Percentiles rank a stretch among this genome's conserved stretches.
Evolutionary conservation across 2,329 filamentous ascomycete genomes (phyloP).

Genomic region (Kalmusia sp.): DNA sequence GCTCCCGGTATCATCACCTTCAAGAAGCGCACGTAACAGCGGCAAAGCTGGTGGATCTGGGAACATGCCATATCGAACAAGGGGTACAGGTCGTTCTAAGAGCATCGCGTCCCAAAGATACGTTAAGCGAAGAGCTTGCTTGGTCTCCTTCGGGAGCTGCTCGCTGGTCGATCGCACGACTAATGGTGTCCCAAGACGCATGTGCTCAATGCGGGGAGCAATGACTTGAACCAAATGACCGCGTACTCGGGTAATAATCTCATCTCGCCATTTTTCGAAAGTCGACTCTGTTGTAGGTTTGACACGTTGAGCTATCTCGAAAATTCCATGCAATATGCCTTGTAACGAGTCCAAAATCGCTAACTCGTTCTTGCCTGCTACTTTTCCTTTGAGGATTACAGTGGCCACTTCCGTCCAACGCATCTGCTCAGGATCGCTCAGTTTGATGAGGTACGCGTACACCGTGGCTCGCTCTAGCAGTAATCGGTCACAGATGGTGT

Average conservation of each 20-base stretch:
- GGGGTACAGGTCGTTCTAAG: conserved; percentile 19
- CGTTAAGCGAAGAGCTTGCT: conserved; percentile 2
- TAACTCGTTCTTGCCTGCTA: neutral
- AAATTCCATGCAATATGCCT: conserved; percentile 13
- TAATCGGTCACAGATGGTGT: conserved; percentile 26
- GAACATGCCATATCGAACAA: conserved; percentile 18
- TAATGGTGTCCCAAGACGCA: conserved; percentile 8
- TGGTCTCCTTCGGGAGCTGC: neutral
- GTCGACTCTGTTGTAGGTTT: conserved; percentile 13
- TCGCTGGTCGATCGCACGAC: conserved; percentile 13
- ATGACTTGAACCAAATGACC: conserved; percentile 15
- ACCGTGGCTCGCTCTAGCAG: conserved; percentile 13
- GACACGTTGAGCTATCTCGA: conserved; percentile 10
- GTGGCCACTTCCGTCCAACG: conserved; percentile 17
- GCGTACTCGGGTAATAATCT: conserved; percentile 11
- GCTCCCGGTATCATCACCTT: neutral
- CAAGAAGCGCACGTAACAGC: neutral
- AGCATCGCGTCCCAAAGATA: conserved; percentile 24
- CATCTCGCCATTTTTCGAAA: conserved; percentile 14
- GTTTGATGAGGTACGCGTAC: conserved; percentile 16
- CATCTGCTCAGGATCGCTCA: conserved; percentile 25
- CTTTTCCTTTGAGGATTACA: neutral
- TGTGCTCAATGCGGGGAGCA: conserved; percentile 11
- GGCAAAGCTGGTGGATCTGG: neutral
- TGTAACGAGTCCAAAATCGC: conserved; percentile 17